These are phyloP conservation scores for Neonectria ditissima DNA, from an alignment of 2,329 filamentous ascomycete species.

Conservation along the genomic window DNA sequence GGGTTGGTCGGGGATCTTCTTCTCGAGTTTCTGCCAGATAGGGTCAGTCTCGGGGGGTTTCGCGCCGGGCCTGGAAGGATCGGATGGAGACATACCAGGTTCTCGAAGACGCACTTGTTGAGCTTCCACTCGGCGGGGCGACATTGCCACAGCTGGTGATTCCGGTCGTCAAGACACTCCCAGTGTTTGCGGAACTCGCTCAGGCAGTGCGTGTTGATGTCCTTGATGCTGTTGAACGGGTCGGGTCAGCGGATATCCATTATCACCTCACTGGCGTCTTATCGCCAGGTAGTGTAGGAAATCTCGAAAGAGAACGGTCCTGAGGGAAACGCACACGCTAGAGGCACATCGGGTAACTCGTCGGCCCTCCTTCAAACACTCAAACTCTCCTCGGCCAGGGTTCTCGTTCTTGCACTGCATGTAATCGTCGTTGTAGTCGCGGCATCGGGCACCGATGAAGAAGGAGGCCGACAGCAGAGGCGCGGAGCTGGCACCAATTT, in stretches of 20 bases:
- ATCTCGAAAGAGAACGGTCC: neutral
- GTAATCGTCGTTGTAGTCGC: constrained; percentile 96
- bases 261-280: neutral
- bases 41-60: constrained; percentile 17
- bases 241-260: constrained; percentile 32
- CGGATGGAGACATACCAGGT: constrained; percentile 75
- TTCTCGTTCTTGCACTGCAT: constrained; percentile 99
- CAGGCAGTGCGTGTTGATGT: constrained; percentile 95
- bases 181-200: constrained; percentile 93
- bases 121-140: constrained; percentile 87
- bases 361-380: constrained; percentile 95
- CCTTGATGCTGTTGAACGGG: constrained; percentile 75
- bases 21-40: constrained; percentile 76
- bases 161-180: constrained; percentile 96
- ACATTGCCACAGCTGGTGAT: constrained; percentile 98
- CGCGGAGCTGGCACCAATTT: constrained; percentile 92
- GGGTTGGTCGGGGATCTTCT: constrained; percentile 81
- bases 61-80: neutral
- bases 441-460: constrained; percentile 97
- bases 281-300: neutral
- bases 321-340: constrained; percentile 80
- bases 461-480: constrained; percentile 91
- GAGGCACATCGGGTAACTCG: constrained; percentile 96
- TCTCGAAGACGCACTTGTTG: constrained; percentile 96
- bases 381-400: constrained; percentile 88